A percentile compares a stretch with the other conserved stretches of the same genome.
These are phyloP conservation scores for Acacia acuminata DNA, from an alignment of 306 rosid species.

Conservation along the genomic window DNA sequence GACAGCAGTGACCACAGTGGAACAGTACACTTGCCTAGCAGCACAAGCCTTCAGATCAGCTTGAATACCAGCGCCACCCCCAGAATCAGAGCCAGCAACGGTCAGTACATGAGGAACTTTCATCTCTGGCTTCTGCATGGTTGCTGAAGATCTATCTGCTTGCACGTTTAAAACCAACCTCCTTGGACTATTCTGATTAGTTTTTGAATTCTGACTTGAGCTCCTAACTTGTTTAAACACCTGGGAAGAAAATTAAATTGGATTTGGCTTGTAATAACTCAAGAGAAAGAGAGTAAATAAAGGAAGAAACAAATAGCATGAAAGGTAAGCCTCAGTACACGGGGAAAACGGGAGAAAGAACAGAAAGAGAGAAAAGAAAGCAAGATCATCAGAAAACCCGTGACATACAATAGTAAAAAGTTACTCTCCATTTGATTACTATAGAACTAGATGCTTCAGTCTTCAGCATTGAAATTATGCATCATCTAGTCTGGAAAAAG, in stretches of 20 bases:
- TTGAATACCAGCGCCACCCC: constrained; percentile 95
- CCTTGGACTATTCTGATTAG: constrained; percentile 14
- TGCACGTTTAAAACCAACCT: constrained; percentile 37
- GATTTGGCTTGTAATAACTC: constrained; percentile 6
- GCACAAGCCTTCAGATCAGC: constrained; percentile 92
- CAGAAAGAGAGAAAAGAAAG: neutral
- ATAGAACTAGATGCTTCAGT: neutral
- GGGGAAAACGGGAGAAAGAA: neutral
- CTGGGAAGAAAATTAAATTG: constrained; percentile 2
- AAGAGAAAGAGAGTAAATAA: neutral
- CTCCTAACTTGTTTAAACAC: constrained; percentile 14
- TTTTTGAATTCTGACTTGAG: constrained; percentile 14
- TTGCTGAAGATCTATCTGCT: constrained; percentile 26
- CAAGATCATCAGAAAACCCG: neutral
- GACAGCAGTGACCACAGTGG: constrained; percentile 88
- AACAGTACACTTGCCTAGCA: constrained; percentile 79
- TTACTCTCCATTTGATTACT: neutral
- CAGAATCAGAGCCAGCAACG: constrained; percentile 93
- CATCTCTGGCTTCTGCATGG: constrained; percentile 24
- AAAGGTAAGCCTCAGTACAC: neutral
- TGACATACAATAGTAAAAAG: neutral
- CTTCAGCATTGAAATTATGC: constrained; percentile 2
- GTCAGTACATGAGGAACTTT: constrained; percentile 73
- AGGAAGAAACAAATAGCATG: neutral
- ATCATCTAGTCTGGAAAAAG: neutral